phyloP scores from a whole-genome alignment of 2,329 filamentous ascomycete genomes.

The Sclerotinia glacialis region DNA sequence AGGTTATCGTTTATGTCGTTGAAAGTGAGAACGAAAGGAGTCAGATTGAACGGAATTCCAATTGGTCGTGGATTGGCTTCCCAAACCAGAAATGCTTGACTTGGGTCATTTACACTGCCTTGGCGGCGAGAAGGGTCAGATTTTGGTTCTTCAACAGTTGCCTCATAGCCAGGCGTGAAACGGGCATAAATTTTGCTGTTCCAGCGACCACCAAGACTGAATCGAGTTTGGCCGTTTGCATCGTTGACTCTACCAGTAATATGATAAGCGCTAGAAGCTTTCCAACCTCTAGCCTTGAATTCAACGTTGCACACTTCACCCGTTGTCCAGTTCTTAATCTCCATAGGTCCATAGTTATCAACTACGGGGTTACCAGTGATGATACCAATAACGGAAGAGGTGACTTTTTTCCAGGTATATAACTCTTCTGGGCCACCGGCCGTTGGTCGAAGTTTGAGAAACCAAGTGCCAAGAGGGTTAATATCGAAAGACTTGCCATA shows the following conservation, averaged over 20 bases:
- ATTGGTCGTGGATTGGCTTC: constrained; percentile 77
- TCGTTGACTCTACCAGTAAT: constrained; percentile 84
- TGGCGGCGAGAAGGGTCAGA: constrained; percentile 41
- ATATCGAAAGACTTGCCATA: constrained; percentile 98
- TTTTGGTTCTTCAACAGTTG: constrained; percentile 58
- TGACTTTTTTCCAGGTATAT: constrained; percentile 99
- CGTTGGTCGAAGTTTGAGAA: constrained; percentile 76
- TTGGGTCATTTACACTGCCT: constrained; percentile 61
- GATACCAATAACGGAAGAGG: constrained; percentile 94
- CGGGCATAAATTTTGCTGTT: constrained; percentile 96
- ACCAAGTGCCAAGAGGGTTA: constrained; percentile 96
- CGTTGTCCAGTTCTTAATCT: constrained; percentile 95
- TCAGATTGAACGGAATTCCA: constrained; percentile 94
- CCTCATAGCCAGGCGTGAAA: constrained; percentile 86
- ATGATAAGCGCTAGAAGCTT: constrained; percentile 85
- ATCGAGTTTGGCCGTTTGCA: constrained; percentile 72
- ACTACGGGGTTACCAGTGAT: constrained; percentile 94
- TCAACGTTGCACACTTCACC: constrained; percentile 86
- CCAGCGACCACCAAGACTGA: constrained; percentile 92
- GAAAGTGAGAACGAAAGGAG: constrained; percentile 90
- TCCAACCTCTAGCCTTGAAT: constrained; percentile 96
- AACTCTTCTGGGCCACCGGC: constrained; percentile 76
- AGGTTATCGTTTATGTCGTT: constrained; percentile 90
- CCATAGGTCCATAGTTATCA: constrained; percentile 98
- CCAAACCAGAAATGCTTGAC: constrained; percentile 87